Evolutionary conservation across 2,329 filamentous ascomycete species (phyloP).

Genomic region (Seiridium unicorne): DNA sequence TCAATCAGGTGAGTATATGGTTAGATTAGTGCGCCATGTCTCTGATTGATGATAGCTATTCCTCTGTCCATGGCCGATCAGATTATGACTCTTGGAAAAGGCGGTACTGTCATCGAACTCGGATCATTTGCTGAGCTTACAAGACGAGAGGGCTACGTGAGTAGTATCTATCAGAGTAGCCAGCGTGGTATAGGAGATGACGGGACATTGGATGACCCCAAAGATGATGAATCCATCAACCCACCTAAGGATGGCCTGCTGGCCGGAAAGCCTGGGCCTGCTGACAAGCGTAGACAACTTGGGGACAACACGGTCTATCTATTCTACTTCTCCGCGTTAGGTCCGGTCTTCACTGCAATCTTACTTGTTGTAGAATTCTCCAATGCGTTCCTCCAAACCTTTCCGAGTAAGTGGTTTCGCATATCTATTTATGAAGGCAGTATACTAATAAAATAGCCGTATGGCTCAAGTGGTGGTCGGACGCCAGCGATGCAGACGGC

Average conservation of each 20-base stretch:
- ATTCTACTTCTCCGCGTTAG: constrained; percentile 8
- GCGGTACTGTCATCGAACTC: background rate
- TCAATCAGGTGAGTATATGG: constrained; percentile 11
- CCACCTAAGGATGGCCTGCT: background rate
- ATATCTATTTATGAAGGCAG: background rate
- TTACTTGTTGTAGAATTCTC: constrained; percentile 1
- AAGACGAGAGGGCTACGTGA: background rate
- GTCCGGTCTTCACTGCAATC: constrained; percentile 9
- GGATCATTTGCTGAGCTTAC: constrained; percentile 1
- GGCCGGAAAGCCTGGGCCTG: background rate
- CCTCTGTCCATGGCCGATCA: background rate
- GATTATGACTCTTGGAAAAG: background rate
- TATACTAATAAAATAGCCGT: constrained; percentile 24
- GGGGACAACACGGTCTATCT: constrained; percentile 5
- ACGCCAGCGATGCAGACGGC: constrained; percentile 34
- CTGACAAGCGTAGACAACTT: constrained; percentile 7
- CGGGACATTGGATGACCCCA: background rate
- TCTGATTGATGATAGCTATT: background rate
- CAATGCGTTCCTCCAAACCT: constrained; percentile 5
- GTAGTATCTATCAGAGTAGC: background rate
- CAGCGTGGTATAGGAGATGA: background rate
- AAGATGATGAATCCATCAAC: background rate
- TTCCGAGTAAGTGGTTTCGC: background rate
- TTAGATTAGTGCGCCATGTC: background rate
- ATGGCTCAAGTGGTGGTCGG: constrained; percentile 49